These are phyloP conservation scores for Cystofilobasidium bisporidii DNA, from an alignment of 768 basidiomycete species.

Conservation along the genomic window DNA sequence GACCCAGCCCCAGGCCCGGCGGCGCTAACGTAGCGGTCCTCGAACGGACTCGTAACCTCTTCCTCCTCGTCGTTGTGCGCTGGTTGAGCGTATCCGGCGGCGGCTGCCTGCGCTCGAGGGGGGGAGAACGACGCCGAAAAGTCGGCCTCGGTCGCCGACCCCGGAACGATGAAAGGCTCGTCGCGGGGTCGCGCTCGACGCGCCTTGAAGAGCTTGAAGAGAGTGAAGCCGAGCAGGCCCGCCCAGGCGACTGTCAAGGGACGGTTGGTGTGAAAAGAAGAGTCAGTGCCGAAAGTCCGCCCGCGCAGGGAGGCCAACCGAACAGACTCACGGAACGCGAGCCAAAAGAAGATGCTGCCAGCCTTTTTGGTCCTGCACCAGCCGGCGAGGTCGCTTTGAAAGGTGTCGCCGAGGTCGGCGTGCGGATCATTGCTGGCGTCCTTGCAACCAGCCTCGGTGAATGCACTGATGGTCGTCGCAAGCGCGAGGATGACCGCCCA, in stretches of 20 bases:
- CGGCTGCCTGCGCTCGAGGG: conserved; percentile 29
- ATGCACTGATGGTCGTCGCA: conserved; percentile 51
- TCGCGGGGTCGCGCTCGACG: conserved; percentile 49
- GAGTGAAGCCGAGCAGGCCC: conserved; percentile 55
- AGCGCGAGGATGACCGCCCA: conserved; percentile 68
- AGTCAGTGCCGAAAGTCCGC: too few relatives aligned
- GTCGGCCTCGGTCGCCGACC: conserved; percentile 14
- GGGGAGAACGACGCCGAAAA: conserved; percentile 23
- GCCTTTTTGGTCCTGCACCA: conserved; percentile 95
- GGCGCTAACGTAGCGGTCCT: conserved; percentile 29
- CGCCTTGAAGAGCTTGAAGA: conserved; percentile 69
- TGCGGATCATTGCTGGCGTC: conserved; percentile 71
- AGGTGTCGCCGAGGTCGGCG: conserved; percentile 53
- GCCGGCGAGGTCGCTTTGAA: conserved; percentile 56
- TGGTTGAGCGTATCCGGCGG: conserved; percentile 29
- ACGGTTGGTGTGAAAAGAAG: too few relatives aligned
- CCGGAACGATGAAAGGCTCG: conserved; percentile 59
- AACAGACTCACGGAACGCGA: conserved; percentile 62
- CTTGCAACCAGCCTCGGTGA: conserved; percentile 84
- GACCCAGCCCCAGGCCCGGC: conserved; percentile 41
- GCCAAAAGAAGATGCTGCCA: conserved; percentile 79
- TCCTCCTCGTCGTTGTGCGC: conserved; percentile 45
- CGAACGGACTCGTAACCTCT: conserved; percentile 33
- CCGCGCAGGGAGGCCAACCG: too few relatives aligned
- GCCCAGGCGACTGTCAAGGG: conserved; percentile 59